Evolutionary conservation across 2,329 filamentous ascomycete genomes (phyloP).

Genomic region (Pestalotiopsis sp.): DNA sequence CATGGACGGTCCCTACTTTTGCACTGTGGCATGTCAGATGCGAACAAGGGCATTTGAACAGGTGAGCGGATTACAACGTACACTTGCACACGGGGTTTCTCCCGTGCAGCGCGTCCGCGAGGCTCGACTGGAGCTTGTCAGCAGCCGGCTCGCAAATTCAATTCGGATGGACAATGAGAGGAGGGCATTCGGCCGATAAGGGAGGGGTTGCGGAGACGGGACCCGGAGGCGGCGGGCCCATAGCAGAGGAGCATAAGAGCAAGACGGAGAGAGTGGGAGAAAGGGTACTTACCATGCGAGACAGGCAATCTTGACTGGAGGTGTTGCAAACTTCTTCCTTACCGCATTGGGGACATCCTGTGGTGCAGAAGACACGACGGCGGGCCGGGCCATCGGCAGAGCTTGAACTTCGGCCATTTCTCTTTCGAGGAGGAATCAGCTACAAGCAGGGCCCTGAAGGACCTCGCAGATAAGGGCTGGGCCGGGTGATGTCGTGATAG

Average conservation of each 20-base stretch:
- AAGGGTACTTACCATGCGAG: constrained; percentile 8
- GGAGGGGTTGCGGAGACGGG: neutral
- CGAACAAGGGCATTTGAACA: neutral
- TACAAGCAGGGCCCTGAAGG: neutral
- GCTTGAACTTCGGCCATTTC: constrained; percentile 5
- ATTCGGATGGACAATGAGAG: neutral
- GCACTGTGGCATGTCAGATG: constrained; percentile 32
- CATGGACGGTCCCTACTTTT: constrained; percentile 40
- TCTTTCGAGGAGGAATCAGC: neutral
- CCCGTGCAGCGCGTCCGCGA: constrained; percentile 11
- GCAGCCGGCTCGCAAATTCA: neutral
- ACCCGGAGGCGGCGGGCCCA: neutral
- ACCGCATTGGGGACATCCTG: neutral
- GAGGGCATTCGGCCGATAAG: neutral
- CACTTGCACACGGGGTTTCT: constrained; percentile 10
- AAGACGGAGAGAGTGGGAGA: neutral
- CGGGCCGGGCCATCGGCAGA: neutral
- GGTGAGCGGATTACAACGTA: neutral
- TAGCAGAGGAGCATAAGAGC: neutral
- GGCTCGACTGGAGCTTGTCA: constrained; percentile 8
- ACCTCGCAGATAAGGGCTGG: neutral
- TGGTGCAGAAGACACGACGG: neutral
- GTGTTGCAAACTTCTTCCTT: constrained; percentile 12
- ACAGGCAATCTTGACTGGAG: constrained; percentile 12
- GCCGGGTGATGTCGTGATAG: neutral